Evolutionary conservation across 495 filamentous ascomycete genomes (phyloP).

Genomic region (Tuber umbilicatum): DNA sequence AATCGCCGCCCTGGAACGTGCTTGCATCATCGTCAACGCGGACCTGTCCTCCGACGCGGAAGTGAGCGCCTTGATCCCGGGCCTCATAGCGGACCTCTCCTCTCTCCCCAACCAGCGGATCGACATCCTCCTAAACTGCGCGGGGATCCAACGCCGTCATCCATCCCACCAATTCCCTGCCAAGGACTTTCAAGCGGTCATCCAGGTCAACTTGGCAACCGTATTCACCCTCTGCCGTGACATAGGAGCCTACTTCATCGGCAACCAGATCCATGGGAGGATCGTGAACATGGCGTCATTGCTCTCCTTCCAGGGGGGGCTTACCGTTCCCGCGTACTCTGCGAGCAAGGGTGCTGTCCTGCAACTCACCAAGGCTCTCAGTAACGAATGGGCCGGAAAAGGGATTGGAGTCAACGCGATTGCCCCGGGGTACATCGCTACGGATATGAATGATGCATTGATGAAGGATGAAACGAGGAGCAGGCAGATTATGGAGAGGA

Average conservation of each 20-base stretch:
- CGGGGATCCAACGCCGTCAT: conserved; percentile 76
- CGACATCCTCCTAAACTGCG: conserved; percentile 75
- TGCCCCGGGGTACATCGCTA: conserved; percentile 66
- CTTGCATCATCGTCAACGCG: conserved; percentile 60
- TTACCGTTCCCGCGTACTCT: conserved; percentile 86
- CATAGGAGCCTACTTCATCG: conserved; percentile 78
- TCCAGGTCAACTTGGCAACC: conserved; percentile 75
- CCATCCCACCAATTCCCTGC: conserved; percentile 71
- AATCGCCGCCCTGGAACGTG: conserved; percentile 60
- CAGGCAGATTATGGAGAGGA: conserved; percentile 68
- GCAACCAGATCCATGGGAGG: conserved; percentile 53
- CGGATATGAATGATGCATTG: conserved; percentile 85
- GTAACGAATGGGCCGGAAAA: conserved; percentile 75
- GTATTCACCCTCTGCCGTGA: conserved; percentile 81
- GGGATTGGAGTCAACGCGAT: conserved; percentile 78
- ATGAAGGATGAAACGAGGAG: conserved; percentile 63
- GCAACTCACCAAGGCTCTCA: conserved; percentile 79
- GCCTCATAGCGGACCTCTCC: conserved; percentile 52
- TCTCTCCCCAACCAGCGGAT: conserved; percentile 38
- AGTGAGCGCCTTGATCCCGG: conserved; percentile 57
- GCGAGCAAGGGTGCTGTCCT: conserved; percentile 81
- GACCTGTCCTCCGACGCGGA: conserved; percentile 61
- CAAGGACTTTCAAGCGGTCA: conserved; percentile 74
- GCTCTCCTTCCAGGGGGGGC: conserved; percentile 82
- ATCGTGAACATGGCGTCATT: conserved; percentile 85